Conservation (phyloP, 495 filamentous ascomycete genomes). For the Talaromyces nanjingensis region DNA sequence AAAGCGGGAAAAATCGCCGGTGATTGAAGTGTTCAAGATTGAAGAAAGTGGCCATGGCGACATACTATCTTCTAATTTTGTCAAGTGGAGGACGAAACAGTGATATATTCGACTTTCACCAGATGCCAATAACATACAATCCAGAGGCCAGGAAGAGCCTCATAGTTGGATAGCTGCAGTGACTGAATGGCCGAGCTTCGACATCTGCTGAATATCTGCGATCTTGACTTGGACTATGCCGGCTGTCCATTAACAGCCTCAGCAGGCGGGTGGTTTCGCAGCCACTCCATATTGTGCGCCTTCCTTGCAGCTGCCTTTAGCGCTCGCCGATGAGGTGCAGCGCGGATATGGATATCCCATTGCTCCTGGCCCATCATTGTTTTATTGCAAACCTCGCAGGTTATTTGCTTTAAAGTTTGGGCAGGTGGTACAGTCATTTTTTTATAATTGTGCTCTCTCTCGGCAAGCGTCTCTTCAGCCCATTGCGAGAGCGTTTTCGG, state of each 20-base stretch:
- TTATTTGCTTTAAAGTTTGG: constrained; percentile 30
- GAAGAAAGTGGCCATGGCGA: constrained; percentile 67
- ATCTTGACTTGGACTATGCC: not conserved
- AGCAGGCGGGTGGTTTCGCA: constrained; percentile 13
- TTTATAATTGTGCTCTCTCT: constrained; percentile 42
- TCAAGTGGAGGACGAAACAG: constrained; percentile 54
- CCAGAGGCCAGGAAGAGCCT: not conserved
- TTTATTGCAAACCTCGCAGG: constrained; percentile 67
- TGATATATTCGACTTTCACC: not conserved
- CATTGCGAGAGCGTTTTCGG: constrained; percentile 56
- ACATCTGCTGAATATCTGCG: not conserved
- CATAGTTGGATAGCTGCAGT: not conserved
- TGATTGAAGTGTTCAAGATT: constrained; percentile 64
- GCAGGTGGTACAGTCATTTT: constrained; percentile 35
- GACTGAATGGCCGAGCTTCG: not conserved
- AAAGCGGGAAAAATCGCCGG: constrained; percentile 43
- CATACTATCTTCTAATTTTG: constrained; percentile 71
- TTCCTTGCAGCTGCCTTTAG: constrained; percentile 27
- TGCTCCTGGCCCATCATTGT: constrained; percentile 61
- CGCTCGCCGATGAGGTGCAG: constrained; percentile 51
- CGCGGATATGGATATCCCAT: constrained; percentile 69
- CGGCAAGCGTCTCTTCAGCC: constrained; percentile 47
- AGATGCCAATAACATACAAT: not conserved
- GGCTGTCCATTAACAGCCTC: not conserved
- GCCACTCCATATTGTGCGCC: constrained; percentile 25